Conservation (phyloP, 1,284 basidiomycete species). For the Ceratobasidium sp. region DNA sequence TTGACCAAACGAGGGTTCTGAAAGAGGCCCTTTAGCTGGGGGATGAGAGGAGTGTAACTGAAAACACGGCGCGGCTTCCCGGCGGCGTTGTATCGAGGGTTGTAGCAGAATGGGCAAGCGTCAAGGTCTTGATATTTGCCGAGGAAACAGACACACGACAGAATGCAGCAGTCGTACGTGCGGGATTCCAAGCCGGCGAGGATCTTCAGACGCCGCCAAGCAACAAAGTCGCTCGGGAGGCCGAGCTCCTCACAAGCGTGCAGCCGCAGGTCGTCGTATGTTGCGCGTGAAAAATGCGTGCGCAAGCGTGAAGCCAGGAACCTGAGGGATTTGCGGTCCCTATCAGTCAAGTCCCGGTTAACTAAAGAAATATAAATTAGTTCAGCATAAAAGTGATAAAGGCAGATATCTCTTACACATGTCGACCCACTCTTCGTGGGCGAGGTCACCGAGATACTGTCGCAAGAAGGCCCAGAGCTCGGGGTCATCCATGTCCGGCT, state of each 20-base stretch:
- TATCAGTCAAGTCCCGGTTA: background rate
- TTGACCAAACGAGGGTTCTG: constrained; percentile 48
- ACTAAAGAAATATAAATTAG: background rate
- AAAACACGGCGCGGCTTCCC: constrained; percentile 52
- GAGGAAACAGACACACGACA: constrained; percentile 28
- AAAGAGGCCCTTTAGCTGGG: constrained; percentile 55
- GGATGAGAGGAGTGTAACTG: constrained; percentile 55
- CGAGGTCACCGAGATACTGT: background rate
- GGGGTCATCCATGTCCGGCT: background rate
- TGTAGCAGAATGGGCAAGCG: constrained; percentile 48
- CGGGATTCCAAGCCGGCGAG: constrained; percentile 20
- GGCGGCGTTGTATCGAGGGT: constrained; percentile 51
- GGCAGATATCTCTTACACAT: constrained; percentile 20
- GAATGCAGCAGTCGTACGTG: constrained; percentile 31
- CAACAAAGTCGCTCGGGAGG: constrained; percentile 34
- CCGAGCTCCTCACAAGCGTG: constrained; percentile 9
- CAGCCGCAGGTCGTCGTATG: constrained; percentile 16
- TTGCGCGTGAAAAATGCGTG: constrained; percentile 22
- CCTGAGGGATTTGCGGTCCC: background rate
- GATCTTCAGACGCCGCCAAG: constrained; percentile 30
- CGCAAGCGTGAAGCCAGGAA: constrained; percentile 16
- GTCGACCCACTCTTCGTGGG: constrained; percentile 1
- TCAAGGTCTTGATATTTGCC: constrained; percentile 13
- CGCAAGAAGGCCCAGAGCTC: constrained; percentile 1
- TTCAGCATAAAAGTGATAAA: background rate